Evolutionary conservation across 1,139 yeast genomes (phyloP), one percentile per base, ranked within the genome.

Genomic region (Lodderomyces orthopsilosis): DNA sequence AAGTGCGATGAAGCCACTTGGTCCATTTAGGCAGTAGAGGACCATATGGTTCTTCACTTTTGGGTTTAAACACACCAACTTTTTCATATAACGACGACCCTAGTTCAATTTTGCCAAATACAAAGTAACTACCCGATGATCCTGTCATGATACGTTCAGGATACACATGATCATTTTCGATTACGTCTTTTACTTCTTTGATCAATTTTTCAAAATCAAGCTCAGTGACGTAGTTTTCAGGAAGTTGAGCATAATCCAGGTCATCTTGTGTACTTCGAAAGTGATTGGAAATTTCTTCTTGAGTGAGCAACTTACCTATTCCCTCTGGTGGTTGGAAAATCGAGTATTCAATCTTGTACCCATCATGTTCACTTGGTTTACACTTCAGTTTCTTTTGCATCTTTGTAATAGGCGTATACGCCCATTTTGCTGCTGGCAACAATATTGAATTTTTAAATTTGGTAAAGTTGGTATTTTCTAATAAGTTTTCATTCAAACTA

Each of bases 11-110:
- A 7, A 83, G 59, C 91, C 91, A 85, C 62, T 85, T 85, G 1
- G 87, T 78, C 90, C 91, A 83, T 58, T 85, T 85, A 0, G 91
- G 91, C 5, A 86, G 81, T 42, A 85, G 57, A 0, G 90, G 88
- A 0, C 91, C 93, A 55, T 85, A 85, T 0, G 91, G 93, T 52
- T 85, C 91, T 59, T 85, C 93, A 59, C 84, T 89, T 56, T 83
- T 83, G 6, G 93, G 93, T 57, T 85, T 85, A 67, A 85, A 85
- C 2, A 85, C 82, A 0, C 84, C 91, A 5, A 74, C 74, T 37
- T 51, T 59, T 8, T 24, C 41, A 33, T 50, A 47, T 8, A 52
- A 27, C 2, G 21, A 14, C 12, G 30, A 6, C 2, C 35, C 47
- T 10, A 39, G 9, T 33, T 49, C 46, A 8, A 45, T 36, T 15